Conservation (phyloP, 768 basidiomycete species). For the Lyophyllum atratum region DNA sequence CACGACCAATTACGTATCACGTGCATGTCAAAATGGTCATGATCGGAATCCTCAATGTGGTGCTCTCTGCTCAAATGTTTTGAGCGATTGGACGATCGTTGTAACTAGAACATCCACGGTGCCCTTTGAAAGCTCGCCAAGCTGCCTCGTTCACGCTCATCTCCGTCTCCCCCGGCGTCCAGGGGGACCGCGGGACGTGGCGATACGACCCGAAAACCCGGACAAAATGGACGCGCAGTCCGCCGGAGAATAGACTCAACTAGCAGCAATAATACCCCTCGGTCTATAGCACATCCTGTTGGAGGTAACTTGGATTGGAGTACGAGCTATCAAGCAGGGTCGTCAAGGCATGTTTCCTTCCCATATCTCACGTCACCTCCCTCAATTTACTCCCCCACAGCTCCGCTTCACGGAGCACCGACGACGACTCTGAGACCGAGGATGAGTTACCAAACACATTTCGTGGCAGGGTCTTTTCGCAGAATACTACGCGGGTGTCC, state of each 20-base stretch:
- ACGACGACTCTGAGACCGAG: constrained; percentile 62
- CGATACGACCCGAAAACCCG: constrained; percentile 43
- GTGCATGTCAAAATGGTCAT: constrained; percentile 2
- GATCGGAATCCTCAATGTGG: not conserved
- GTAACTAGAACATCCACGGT: not conserved
- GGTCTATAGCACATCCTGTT: constrained; percentile 21
- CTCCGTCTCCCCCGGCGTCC: constrained; percentile 70
- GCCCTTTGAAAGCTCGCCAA: constrained; percentile 36
- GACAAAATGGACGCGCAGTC: constrained; percentile 33
- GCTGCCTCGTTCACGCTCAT: constrained; percentile 80
- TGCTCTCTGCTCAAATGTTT: not conserved
- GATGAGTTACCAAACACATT: constrained; percentile 39
- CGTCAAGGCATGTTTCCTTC: constrained; percentile 61
- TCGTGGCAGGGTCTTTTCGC: constrained; percentile 46
- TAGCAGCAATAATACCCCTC: constrained; percentile 22
- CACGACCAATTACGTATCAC: constrained; percentile 16
- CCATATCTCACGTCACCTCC: not conserved
- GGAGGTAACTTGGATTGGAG: constrained; percentile 64
- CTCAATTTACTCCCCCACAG: constrained; percentile 27
- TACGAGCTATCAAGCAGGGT: constrained; percentile 86
- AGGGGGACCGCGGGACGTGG: constrained; percentile 52
- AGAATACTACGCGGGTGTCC: constrained; percentile 24
- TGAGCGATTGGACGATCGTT: not conserved
- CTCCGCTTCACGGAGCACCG: constrained; percentile 51
- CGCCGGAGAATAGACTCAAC: constrained; percentile 37